Conservation (phyloP, 2,329 filamentous ascomycete genomes). For the Fusarium chlamydosporum region DNA sequence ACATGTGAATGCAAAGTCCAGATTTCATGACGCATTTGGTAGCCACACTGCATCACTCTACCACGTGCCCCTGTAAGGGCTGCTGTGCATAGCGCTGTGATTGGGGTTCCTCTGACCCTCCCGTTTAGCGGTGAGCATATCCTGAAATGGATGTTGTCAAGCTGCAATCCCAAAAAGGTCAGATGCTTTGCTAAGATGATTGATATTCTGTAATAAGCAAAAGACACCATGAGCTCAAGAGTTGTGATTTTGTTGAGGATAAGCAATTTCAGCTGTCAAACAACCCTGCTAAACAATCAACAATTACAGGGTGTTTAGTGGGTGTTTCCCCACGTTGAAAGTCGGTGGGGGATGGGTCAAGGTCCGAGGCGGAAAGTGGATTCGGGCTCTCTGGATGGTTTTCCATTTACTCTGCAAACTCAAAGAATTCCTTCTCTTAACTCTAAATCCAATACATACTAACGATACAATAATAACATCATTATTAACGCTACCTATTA, state of each 20-base stretch:
- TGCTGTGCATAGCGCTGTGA: conserved; percentile 10
- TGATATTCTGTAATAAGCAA: not conserved
- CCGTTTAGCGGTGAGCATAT: conserved; percentile 37
- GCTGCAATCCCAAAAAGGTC: not conserved
- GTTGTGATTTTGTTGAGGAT: conserved; percentile 7
- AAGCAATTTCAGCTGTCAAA: not conserved
- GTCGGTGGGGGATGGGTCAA: conserved; percentile 35
- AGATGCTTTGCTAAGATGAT: conserved; percentile 26
- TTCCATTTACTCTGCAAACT: conserved; percentile 24
- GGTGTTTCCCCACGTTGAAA: conserved; percentile 38
- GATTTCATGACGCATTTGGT: conserved; percentile 34
- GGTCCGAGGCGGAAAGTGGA: conserved; percentile 37
- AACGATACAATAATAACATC: conserved; percentile 27
- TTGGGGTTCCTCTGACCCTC: conserved; percentile 24
- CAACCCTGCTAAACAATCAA: not conserved
- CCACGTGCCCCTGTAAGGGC: conserved; percentile 38
- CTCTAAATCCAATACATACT: not conserved
- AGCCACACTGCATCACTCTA: conserved; percentile 32
- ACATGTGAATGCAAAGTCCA: conserved; percentile 39
- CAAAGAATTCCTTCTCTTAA: conserved; percentile 32
- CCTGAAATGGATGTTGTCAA: conserved; percentile 23
- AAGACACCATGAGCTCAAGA: not conserved
- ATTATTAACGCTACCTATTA: not conserved
- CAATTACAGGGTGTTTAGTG: conserved; percentile 29
- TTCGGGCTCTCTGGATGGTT: conserved; percentile 27